Conservation (phyloP, 139 green algal species). For the Ostreobium quekettii region DNA sequence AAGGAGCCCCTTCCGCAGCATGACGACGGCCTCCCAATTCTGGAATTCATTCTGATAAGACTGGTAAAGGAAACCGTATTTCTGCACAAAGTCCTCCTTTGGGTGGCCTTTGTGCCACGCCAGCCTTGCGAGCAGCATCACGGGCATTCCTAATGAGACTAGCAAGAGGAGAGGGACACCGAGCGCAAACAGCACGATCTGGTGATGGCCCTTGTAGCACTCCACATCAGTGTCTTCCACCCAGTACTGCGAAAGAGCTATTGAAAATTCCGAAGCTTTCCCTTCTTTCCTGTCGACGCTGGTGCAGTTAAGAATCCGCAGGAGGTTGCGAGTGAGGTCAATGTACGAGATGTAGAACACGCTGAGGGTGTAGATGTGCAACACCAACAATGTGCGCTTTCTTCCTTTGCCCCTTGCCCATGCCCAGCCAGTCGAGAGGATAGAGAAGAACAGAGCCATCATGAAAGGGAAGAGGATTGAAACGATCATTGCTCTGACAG, state of each 20-base stretch:
- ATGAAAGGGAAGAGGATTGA: background rate
- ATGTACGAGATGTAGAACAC: conserved; percentile 15
- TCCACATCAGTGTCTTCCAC: background rate
- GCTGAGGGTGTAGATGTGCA: background rate
- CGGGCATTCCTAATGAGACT: conserved; percentile 12
- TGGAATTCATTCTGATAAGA: background rate
- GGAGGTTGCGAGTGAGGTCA: background rate
- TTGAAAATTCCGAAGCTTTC: background rate
- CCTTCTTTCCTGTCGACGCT: background rate
- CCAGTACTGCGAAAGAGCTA: conserved; percentile 9
- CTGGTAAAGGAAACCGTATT: conserved; percentile 9
- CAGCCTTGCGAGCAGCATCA: too few species aligned
- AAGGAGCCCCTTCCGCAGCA: conserved; percentile 7
- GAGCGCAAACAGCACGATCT: background rate
- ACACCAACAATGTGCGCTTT: background rate
- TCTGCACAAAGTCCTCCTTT: background rate
- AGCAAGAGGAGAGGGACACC: conserved; percentile 10
- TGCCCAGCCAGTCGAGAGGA: background rate
- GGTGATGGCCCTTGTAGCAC: conserved; percentile 9
- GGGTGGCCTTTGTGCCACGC: background rate
- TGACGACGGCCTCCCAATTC: conserved; percentile 12
- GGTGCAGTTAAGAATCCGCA: background rate
- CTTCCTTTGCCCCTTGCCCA: too few species aligned
- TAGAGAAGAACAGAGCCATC: background rate
- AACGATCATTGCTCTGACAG: background rate